Percentiles rank a stretch among this genome's conserved stretches.
phyloP scores from a whole-genome alignment of 306 rosid genomes.

The Mimosa bimucronata region DNA sequence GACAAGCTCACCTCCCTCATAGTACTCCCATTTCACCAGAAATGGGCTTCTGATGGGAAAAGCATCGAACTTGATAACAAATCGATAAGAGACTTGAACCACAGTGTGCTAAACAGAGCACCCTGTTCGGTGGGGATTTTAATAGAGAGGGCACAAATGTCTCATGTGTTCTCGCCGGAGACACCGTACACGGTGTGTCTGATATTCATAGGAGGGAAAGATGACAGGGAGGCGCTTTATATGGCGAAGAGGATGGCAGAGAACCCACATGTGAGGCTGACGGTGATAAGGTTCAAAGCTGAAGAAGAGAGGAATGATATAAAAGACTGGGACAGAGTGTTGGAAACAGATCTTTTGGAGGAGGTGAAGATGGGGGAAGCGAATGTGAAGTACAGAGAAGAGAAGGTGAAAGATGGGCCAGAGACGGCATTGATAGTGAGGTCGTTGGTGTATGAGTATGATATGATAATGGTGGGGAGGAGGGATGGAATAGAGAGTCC shows the following conservation, averaged over 20 bases:
- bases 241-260: constrained; percentile 50
- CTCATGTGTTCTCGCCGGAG: constrained; percentile 28
- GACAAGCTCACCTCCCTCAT: constrained; percentile 63
- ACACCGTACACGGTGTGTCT: constrained; percentile 45
- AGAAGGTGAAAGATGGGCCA: constrained; percentile 50
- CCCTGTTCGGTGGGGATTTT: constrained; percentile 74
- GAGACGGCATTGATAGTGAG: constrained; percentile 47
- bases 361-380: constrained; percentile 31
- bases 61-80: constrained; percentile 51
- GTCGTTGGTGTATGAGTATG: constrained; percentile 41
- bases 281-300: constrained; percentile 40
- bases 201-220: constrained; percentile 73
- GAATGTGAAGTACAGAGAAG: constrained; percentile 39
- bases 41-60: constrained; percentile 58
- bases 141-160: constrained; percentile 47
- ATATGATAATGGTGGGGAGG: constrained; percentile 67
- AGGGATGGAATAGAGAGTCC: constrained; percentile 42
- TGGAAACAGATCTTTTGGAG: constrained; percentile 42
- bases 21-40: constrained; percentile 65
- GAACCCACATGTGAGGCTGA: constrained; percentile 42
- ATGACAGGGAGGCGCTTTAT: constrained; percentile 66
- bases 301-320: neutral
- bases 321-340: constrained; percentile 19
- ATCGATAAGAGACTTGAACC: constrained; percentile 48
- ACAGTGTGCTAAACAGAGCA: constrained; percentile 54